Conservation (phyloP, 805 yeast genomes). For the Candida hungchunana region DNA sequence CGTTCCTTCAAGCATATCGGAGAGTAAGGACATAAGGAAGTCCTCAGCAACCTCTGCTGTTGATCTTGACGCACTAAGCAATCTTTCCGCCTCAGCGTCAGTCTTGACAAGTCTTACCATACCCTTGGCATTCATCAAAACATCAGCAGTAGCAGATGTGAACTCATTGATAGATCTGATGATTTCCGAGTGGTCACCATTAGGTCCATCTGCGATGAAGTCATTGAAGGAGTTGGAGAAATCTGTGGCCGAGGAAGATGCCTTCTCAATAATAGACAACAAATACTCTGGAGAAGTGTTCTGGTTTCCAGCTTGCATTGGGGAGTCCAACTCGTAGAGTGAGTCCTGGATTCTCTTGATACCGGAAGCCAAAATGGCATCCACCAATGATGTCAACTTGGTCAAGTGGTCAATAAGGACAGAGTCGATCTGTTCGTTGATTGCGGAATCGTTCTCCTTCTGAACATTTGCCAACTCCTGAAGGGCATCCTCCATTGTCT, state of each 20-base stretch:
- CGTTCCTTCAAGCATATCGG: slow-evolving; percentile 44
- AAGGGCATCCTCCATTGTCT: slow-evolving; percentile 71
- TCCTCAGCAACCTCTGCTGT: slow-evolving; percentile 57
- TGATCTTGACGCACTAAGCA: slow-evolving; percentile 45
- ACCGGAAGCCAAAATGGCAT: slow-evolving; percentile 66
- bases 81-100: slow-evolving; percentile 48
- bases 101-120: slow-evolving; percentile 49
- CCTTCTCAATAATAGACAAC: slow-evolving; percentile 64
- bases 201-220: slow-evolving; percentile 71
- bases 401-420: slow-evolving; percentile 44
- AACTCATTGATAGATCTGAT: slow-evolving; percentile 62
- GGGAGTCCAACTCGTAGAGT: slow-evolving; percentile 64
- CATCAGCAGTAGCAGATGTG: slow-evolving; percentile 56
- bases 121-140: slow-evolving; percentile 68
- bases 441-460: slow-evolving; percentile 44
- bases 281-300: slow-evolving; percentile 69
- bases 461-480: slow-evolving; percentile 51
- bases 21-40: slow-evolving; percentile 56
- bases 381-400: slow-evolving; percentile 54
- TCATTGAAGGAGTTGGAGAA: slow-evolving; percentile 75
- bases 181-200: slow-evolving; percentile 55
- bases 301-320: slow-evolving; percentile 79
- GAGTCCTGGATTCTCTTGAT: slow-evolving; percentile 71
- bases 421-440: slow-evolving; percentile 56
- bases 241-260: slow-evolving; percentile 68